These are phyloP conservation scores for Amauroascus niger DNA, from an alignment of 2,329 filamentous ascomycete species.

Conservation along the genomic window DNA sequence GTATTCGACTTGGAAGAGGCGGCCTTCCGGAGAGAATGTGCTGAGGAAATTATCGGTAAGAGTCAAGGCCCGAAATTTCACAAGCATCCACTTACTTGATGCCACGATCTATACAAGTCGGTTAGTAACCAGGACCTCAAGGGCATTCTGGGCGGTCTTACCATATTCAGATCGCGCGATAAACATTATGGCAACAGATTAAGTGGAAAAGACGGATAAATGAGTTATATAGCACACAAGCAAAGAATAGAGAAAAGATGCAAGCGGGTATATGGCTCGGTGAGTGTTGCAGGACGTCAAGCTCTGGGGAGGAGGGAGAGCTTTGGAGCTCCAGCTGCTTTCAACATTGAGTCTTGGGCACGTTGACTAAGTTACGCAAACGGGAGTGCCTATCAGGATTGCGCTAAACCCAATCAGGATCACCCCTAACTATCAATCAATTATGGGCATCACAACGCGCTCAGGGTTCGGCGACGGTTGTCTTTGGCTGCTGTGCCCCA, in stretches of 20 bases:
- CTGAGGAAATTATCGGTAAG: constrained; percentile 40
- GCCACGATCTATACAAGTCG: constrained; percentile 62
- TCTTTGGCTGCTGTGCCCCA: background rate
- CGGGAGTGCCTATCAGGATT: constrained; percentile 16
- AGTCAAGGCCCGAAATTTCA: constrained; percentile 13
- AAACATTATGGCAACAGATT: constrained; percentile 66
- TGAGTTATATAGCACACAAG: background rate
- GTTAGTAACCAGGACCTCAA: constrained; percentile 5
- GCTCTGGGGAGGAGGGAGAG: constrained; percentile 1
- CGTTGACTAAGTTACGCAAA: constrained; percentile 18
- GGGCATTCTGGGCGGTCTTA: constrained; percentile 42
- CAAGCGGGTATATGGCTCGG: background rate
- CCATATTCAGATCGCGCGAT: constrained; percentile 99
- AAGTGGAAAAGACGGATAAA: constrained; percentile 22
- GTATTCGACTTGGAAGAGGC: constrained; percentile 99
- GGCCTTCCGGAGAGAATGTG: constrained; percentile 99
- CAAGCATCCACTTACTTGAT: constrained; percentile 65
- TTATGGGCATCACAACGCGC: background rate
- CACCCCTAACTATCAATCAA: constrained; percentile 2
- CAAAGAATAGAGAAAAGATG: background rate
- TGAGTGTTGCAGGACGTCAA: background rate
- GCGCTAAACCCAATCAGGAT: constrained; percentile 21
- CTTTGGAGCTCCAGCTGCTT: constrained; percentile 11
- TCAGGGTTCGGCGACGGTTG: background rate
- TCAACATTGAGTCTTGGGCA: too few species aligned